Percentiles rank a stretch among this genome's conserved stretches.
These are phyloP conservation scores for Teratosphaeria nubilosa DNA, from an alignment of 2,329 filamentous ascomycete species.

Conservation along the genomic window DNA sequence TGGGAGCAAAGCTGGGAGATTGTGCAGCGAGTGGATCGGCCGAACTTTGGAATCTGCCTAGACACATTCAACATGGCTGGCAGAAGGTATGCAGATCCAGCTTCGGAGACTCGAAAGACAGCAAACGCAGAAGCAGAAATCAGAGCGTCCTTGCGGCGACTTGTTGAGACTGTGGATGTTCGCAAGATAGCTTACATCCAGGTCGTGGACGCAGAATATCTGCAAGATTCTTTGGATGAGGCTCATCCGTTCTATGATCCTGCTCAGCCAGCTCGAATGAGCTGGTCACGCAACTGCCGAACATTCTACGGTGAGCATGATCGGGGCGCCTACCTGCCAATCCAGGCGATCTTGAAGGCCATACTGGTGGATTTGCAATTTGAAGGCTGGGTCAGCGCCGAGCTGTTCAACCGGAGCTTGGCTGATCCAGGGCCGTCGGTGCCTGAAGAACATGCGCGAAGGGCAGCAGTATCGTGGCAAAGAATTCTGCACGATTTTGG, in stretches of 20 bases:
- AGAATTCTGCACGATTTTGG: constrained; percentile 27
- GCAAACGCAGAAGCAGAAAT: constrained; percentile 47
- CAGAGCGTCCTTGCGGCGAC: constrained; percentile 42
- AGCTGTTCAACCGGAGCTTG: constrained; percentile 57
- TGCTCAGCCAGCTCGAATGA: constrained; percentile 57
- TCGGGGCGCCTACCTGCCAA: constrained; percentile 57
- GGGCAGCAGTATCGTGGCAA: constrained; percentile 44
- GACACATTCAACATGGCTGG: constrained; percentile 72
- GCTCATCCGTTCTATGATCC: constrained; percentile 50
- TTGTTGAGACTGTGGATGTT: constrained; percentile 48
- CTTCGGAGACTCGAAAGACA: constrained; percentile 41
- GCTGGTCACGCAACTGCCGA: constrained; percentile 66
- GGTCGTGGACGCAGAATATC: constrained; percentile 61
- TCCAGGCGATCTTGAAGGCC: constrained; percentile 49
- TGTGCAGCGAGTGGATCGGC: constrained; percentile 52
- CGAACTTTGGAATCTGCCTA: constrained; percentile 67
- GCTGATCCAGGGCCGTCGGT: constrained; percentile 41
- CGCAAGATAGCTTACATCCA: constrained; percentile 66
- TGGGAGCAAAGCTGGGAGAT: constrained; percentile 67
- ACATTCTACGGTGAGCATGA: constrained; percentile 56
- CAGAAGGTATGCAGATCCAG: constrained; percentile 60
- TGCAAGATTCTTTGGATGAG: constrained; percentile 46
- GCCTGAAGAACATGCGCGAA: constrained; percentile 45
- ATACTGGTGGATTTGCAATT: constrained; percentile 57
- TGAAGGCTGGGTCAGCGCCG: constrained; percentile 60